Percentiles rank a stretch among this genome's conserved stretches.
Evolutionary conservation across 345 rosid species (phyloP).

Genomic region (Stellera chamaejasme): DNA sequence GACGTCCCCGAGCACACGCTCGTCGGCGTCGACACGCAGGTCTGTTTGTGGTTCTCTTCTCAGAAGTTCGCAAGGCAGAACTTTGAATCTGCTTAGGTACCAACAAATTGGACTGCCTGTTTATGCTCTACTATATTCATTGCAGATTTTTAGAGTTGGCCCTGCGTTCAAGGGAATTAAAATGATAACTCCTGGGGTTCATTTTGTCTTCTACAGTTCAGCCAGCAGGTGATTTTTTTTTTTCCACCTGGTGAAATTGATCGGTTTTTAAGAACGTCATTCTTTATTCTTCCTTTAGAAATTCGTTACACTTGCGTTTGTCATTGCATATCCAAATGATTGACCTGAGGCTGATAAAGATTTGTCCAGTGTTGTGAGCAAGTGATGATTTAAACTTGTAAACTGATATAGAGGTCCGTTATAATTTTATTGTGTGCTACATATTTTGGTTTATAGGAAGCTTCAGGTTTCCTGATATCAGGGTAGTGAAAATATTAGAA

Average conservation of each 20-base stretch:
- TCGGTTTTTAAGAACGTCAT: background rate
- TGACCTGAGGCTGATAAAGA: too few species aligned
- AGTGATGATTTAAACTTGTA: too few species aligned
- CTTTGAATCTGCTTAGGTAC: background rate
- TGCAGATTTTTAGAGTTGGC: constrained; percentile 64
- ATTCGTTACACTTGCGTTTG: background rate
- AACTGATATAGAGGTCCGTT: too few species aligned
- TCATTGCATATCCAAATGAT: too few species aligned
- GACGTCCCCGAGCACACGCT: constrained; percentile 81
- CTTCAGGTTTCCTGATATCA: too few species aligned
- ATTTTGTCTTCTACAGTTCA: constrained; percentile 75
- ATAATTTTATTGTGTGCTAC: too few species aligned
- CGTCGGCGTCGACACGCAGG: constrained; percentile 84
- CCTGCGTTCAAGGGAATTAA: constrained; percentile 80
- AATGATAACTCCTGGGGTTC: constrained; percentile 95
- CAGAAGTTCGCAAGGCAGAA: background rate
- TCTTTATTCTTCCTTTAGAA: background rate
- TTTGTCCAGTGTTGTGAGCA: too few species aligned
- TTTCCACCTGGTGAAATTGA: background rate
- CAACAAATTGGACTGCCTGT: too few species aligned
- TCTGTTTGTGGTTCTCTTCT: constrained; percentile 3
- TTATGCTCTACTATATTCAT: background rate
- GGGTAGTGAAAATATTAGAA: too few species aligned
- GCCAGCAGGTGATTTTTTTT: constrained; percentile 47
- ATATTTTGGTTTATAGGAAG: too few species aligned